Conservation (phyloP, 139 green algal species). For the Auxenochlorella pyrenoidosa region DNA sequence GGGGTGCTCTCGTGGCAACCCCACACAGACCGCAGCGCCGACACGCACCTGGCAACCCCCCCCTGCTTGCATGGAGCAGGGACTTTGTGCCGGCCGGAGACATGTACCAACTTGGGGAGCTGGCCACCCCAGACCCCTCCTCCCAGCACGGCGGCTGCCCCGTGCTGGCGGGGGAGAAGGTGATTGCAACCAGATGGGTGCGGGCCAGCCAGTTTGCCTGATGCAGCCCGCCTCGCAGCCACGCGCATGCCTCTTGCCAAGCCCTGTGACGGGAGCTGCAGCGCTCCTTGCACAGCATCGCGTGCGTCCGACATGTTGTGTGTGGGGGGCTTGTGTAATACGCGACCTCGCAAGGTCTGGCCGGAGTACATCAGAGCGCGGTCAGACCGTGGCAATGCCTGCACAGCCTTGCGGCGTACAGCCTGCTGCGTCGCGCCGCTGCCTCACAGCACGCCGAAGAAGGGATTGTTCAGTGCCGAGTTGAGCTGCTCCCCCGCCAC, state of each 20-base stretch:
- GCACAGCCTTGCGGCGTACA: too few species aligned
- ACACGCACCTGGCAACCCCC: too few species aligned
- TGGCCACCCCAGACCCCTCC: slow-evolving; percentile 41
- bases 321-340: too few species aligned
- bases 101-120: background rate
- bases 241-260: too few species aligned
- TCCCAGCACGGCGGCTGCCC: slow-evolving; percentile 55
- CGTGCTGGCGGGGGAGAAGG: slow-evolving; percentile 49
- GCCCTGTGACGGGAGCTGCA: background rate
- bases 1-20: too few species aligned
- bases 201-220: slow-evolving; percentile 33
- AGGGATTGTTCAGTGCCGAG: slow-evolving; percentile 89
- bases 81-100: slow-evolving; percentile 31
- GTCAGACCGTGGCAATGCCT: too few species aligned
- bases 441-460: slow-evolving; percentile 88
- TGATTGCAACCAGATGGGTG: slow-evolving; percentile 59
- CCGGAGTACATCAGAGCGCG: too few species aligned
- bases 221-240: background rate
- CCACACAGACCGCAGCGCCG: too few species aligned
- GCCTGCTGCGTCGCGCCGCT: background rate
- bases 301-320: background rate
- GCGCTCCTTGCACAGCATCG: background rate
- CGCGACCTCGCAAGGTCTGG: too few species aligned
- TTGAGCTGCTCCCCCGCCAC: slow-evolving; percentile 78
- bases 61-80: too few species aligned